phyloP scores from a whole-genome alignment of 2,329 filamentous ascomycete genomes.

The Aschersonia sp. region DNA sequence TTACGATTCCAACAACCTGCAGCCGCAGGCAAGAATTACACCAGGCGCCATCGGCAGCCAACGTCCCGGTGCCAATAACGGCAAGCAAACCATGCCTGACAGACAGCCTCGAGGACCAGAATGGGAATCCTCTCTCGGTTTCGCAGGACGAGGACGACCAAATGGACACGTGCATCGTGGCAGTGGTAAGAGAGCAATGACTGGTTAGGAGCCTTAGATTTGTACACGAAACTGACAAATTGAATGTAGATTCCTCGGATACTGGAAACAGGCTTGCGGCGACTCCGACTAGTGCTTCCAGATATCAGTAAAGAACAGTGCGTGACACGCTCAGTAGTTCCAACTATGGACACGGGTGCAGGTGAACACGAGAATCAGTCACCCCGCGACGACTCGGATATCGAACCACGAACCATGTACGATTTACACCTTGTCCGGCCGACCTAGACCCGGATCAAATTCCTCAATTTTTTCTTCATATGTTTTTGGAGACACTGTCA shows the following conservation, averaged over 20 bases:
- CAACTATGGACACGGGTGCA: neutral
- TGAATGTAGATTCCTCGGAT: conserved; percentile 24
- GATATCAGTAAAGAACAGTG: conserved; percentile 18
- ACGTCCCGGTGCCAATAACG: conserved; percentile 35
- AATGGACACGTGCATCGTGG: conserved; percentile 48
- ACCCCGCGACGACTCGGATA: too few relatives aligned
- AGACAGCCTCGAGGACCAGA: conserved; percentile 50
- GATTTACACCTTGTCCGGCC: too few relatives aligned
- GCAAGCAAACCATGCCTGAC: conserved; percentile 34
- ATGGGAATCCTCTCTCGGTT: conserved; percentile 42
- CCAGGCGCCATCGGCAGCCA: conserved; percentile 54
- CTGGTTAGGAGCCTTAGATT: neutral
- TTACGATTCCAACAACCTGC: conserved; percentile 29
- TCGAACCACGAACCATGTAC: too few relatives aligned
- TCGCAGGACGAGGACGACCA: conserved; percentile 35
- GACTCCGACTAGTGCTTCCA: conserved; percentile 18
- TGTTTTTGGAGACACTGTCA: neutral
- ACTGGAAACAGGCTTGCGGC: conserved; percentile 23
- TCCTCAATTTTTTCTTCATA: neutral
- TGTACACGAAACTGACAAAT: neutral
- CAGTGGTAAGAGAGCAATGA: conserved; percentile 33
- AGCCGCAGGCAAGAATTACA: conserved; percentile 25
- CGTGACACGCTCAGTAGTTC: neutral
- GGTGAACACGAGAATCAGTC: too few relatives aligned
- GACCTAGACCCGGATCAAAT: neutral